phyloP scores from a whole-genome alignment of 2,329 filamentous ascomycete genomes.

The Lithohypha guttulata region DNA sequence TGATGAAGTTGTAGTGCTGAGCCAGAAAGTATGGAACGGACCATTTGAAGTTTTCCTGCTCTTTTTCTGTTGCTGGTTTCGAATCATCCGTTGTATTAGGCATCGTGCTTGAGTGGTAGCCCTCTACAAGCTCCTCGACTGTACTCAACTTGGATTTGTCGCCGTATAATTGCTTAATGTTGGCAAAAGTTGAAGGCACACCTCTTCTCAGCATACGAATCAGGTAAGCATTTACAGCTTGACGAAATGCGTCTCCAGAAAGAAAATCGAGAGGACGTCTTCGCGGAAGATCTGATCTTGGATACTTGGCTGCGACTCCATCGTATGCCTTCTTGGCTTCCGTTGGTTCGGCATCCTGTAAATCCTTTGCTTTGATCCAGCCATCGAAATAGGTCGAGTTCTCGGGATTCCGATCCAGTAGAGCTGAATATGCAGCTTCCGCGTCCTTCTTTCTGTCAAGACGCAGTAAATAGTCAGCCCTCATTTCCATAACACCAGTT shows the following conservation, averaged over 20 bases:
- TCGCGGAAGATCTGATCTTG: conserved; percentile 72
- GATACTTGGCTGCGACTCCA: conserved; percentile 68
- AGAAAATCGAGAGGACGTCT: conserved; percentile 85
- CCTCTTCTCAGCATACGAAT: conserved; percentile 80
- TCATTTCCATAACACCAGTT: conserved; percentile 72
- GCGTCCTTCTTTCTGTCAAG: conserved; percentile 71
- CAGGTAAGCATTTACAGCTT: conserved; percentile 68
- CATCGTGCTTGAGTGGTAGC: conserved; percentile 56
- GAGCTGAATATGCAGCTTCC: conserved; percentile 63
- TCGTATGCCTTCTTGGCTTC: conserved; percentile 66
- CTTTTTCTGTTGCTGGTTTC: conserved; percentile 38
- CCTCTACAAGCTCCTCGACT: conserved; percentile 64
- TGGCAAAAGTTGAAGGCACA: conserved; percentile 91
- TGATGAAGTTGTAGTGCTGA: conserved; percentile 90
- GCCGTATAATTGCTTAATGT: conserved; percentile 84
- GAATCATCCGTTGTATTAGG: conserved; percentile 38
- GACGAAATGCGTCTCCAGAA: conserved; percentile 66
- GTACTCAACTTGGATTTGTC: conserved; percentile 66
- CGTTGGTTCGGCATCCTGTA: conserved; percentile 50
- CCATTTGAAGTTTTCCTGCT: conserved; percentile 55
- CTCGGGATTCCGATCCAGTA: conserved; percentile 81
- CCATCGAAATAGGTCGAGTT: conserved; percentile 76
- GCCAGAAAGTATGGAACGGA: conserved; percentile 87
- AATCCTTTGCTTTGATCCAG: conserved; percentile 57
- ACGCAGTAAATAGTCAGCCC: conserved; percentile 71